Evolutionary conservation across 768 basidiomycete species (phyloP), one percentile per base, ranked within the genome.

Genomic region (Hericium alpestre): DNA sequence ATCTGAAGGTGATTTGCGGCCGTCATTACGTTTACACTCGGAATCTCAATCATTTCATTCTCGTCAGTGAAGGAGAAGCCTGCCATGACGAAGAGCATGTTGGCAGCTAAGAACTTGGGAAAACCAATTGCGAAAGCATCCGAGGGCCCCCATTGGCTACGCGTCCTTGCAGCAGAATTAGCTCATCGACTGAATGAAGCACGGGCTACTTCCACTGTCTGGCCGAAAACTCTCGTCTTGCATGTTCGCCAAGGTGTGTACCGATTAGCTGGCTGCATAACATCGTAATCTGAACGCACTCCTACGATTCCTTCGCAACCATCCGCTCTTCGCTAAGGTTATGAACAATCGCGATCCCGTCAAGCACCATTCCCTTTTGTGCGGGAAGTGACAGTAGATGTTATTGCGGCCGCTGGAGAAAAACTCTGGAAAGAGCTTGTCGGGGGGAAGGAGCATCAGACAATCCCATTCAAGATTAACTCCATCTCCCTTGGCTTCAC

Each of bases 91-190:
- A 97, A 96, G 73, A 92, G 90, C 64, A 98, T 98, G 95, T 73
- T 93, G 54, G 91, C 93, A 0, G 87, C 92, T n/a, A 99, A 99
- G 69, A 98, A 97, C 65, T 79, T 97, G 22, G 83, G 86, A 0
- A 81, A 83, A 38, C 80, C 88, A 0, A 82, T 97, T 22, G 87
- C 78, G 6, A 85, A 82, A 43, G 71, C 79, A 13, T 75, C 81
- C 2, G 86, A 93, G 58, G 94, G 92, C 0, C 76, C 81, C 48
- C 90, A 92, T 56, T 98, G 96, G 96, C 81, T 99, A 49, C 78
- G 87, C 10, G 86, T 98, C 10, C 79, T 98, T 25, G 86, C 93
- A 38, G 90, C 93, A 13, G 96, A 99, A 65, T 77, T 99, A 18
- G 83, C 89, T 6, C 74, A 94, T 9, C 78, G 96, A 51, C 74